Evolutionary conservation across 73 alveolate species (phyloP), one percentile per base, ranked within the genome.

Genomic region (Blepharisma stoltei): DNA sequence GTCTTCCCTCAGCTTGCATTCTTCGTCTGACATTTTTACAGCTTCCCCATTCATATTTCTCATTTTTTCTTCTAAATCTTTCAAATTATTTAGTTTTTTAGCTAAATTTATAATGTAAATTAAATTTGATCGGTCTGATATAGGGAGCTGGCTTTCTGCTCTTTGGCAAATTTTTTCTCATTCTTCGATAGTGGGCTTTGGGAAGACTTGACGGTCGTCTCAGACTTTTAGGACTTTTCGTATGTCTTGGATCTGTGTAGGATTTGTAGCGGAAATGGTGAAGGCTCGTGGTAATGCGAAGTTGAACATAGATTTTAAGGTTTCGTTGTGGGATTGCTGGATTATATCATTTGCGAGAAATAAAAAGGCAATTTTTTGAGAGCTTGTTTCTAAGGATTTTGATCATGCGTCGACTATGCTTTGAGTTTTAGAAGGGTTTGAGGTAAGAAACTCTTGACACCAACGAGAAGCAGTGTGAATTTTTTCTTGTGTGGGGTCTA

Each of bases 141-240:
- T 60, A 8, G 49, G 18, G 18, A n/a, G 46, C 14, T 60, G 11
- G 14, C 23, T n/a, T 25, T 60, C 73, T 20, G 73, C 73, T 60
- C 73, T 60, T 60, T 60, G 73, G 45, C 73, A 60, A 9, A 60
- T 60, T 5, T 25, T 60, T 18, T 60, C 73, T 38, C 73, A 60
- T 8, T 60, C 73, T 38, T 60, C 73, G 18, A 60, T 8, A 8
- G 23, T 1, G 14, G 73, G 4, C 4, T 38, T 14, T 18, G 73
- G 23, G 23, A 60, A 60, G 0, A 60, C 18, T 60, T 60, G 73
- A n/a, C 37, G 18, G 23, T 60, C 73, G 38, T 38, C 73, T 38
- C 73, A 60, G 18, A 60, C 18, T 25, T 60, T 60, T 8, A 60
- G 37, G 2, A 60, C 37, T 60, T 60, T 60, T 25, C 73, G 38